Percentiles rank a stretch among this genome's conserved stretches.
Conservation (phyloP, 2,329 filamentous ascomycete species). For the Lecanicillium sp. region DNA sequence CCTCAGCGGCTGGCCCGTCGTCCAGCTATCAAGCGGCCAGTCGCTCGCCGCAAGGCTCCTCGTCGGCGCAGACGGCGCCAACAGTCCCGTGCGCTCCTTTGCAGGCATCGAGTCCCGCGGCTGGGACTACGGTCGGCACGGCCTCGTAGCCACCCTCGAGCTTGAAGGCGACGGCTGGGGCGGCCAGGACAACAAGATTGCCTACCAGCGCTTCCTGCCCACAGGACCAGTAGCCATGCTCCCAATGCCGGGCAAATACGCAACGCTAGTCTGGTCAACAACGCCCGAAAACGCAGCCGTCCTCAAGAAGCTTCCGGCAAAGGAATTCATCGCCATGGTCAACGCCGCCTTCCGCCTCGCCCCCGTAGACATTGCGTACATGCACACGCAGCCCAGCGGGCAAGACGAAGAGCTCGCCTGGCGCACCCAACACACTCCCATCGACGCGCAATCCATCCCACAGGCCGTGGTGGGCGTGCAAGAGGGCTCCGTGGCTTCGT, state of each 20-base stretch:
- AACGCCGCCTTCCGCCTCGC: slow-evolving; percentile 87
- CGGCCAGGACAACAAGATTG: slow-evolving; percentile 55
- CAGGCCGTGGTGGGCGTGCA: slow-evolving; percentile 64
- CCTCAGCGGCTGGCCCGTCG: slow-evolving; percentile 78
- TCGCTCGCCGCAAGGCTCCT: slow-evolving; percentile 73
- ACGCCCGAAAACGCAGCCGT: slow-evolving; percentile 70
- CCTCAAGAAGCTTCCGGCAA: slow-evolving; percentile 64
- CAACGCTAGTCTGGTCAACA: slow-evolving; percentile 92
- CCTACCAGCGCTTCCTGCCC: slow-evolving; percentile 92
- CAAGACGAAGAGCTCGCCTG: slow-evolving; percentile 75
- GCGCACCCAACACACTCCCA: slow-evolving; percentile 64
- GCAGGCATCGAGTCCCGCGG: slow-evolving; percentile 78
- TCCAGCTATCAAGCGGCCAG: slow-evolving; percentile 61
- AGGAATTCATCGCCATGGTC: slow-evolving; percentile 77
- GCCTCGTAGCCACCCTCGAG: slow-evolving; percentile 80
- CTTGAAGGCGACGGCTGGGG: slow-evolving; percentile 54
- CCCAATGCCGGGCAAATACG: slow-evolving; percentile 73
- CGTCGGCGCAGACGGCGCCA: slow-evolving; percentile 88
- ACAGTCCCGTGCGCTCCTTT: slow-evolving; percentile 85
- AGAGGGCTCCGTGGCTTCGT: slow-evolving; percentile 72
- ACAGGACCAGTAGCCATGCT: slow-evolving; percentile 87
- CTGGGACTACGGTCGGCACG: slow-evolving; percentile 89
- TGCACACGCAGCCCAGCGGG: slow-evolving; percentile 55
- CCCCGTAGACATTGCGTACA: slow-evolving; percentile 71
- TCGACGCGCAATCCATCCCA: slow-evolving; percentile 49